phyloP scores from a whole-genome alignment of 371 early-diverging fungal genomes.

The Rhizopus stolonifer region DNA sequence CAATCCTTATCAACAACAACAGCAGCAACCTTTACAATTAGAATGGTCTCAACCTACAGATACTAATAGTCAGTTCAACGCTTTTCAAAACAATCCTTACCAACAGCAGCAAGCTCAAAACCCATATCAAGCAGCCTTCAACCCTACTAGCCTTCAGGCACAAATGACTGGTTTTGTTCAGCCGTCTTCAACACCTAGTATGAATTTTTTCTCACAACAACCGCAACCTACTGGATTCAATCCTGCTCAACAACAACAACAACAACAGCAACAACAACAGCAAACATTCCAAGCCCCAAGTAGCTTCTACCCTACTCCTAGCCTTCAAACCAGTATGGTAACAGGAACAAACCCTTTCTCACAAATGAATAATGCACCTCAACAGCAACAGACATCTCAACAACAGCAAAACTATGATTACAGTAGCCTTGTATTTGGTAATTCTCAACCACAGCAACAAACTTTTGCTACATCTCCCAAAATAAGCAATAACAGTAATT shows the following conservation, averaged over 20 bases:
- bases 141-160: slow-evolving; percentile 23
- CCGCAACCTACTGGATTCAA: slow-evolving; percentile 28
- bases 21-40: slow-evolving; percentile 16
- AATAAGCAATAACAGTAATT: slow-evolving; percentile 1
- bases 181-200: slow-evolving; percentile 16
- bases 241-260: slow-evolving; percentile 11
- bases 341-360: slow-evolving; percentile 27
- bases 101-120: slow-evolving; percentile 30
- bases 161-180: slow-evolving; percentile 46
- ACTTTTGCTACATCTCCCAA: slow-evolving; percentile 1
- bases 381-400: slow-evolving; percentile 7
- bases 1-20: slow-evolving; percentile 33
- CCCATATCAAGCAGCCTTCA: slow-evolving; percentile 24
- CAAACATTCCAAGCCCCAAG: slow-evolving; percentile 2
- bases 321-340: slow-evolving; percentile 20
- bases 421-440: slow-evolving; percentile 21
- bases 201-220: slow-evolving; percentile 17
- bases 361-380: slow-evolving; percentile 13
- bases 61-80: not conserved
- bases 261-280: too few relatives aligned
- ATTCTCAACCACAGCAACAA: slow-evolving; percentile 16
- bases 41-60: slow-evolving; percentile 20
- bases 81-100: slow-evolving; percentile 28
- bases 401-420: slow-evolving; percentile 19
- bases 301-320: slow-evolving; percentile 13